Evolutionary conservation across 208 protist genomes (phyloP).

Genomic region (Trypanosoma platydactyli): DNA sequence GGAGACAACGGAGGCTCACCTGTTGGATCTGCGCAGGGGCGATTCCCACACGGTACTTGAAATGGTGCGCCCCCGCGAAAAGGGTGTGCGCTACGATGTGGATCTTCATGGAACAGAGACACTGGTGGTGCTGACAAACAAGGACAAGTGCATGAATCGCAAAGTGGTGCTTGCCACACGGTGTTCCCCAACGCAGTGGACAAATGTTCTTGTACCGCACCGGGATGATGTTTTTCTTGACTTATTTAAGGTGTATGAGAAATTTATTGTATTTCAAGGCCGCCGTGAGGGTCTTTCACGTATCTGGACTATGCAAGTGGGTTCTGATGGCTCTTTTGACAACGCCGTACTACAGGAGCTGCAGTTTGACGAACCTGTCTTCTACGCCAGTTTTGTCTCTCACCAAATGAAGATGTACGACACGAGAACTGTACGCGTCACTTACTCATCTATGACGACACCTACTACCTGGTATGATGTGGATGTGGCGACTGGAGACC

Average conservation of each 20-base stretch:
- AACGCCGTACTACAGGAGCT: constrained; percentile 42
- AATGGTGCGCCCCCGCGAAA: constrained; percentile 67
- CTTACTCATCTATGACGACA: constrained; percentile 81
- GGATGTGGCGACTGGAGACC: constrained; percentile 17
- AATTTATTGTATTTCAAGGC: constrained; percentile 67
- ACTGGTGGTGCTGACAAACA: constrained; percentile 82
- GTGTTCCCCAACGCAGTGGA: constrained; percentile 44
- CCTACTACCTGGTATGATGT: constrained; percentile 81
- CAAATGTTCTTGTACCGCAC: constrained; percentile 53
- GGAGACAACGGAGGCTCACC: constrained; percentile 77
- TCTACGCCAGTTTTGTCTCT: constrained; percentile 46
- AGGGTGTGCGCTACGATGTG: constrained; percentile 78
- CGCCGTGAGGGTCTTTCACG: constrained; percentile 74
- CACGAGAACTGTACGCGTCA: constrained; percentile 61
- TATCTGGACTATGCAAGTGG: constrained; percentile 70
- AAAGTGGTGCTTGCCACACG: constrained; percentile 66
- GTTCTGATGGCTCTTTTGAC: constrained; percentile 42
- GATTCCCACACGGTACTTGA: constrained; percentile 58
- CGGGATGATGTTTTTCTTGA: constrained; percentile 55
- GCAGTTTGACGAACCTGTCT: constrained; percentile 74
- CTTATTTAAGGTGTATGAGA: constrained; percentile 41
- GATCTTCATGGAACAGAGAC: constrained; percentile 71
- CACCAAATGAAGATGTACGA: constrained; percentile 78
- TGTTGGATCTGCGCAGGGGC: constrained; percentile 75
- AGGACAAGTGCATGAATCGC: constrained; percentile 70